Conservation (phyloP, 345 rosid species). For the Pistacia integerrima region DNA sequence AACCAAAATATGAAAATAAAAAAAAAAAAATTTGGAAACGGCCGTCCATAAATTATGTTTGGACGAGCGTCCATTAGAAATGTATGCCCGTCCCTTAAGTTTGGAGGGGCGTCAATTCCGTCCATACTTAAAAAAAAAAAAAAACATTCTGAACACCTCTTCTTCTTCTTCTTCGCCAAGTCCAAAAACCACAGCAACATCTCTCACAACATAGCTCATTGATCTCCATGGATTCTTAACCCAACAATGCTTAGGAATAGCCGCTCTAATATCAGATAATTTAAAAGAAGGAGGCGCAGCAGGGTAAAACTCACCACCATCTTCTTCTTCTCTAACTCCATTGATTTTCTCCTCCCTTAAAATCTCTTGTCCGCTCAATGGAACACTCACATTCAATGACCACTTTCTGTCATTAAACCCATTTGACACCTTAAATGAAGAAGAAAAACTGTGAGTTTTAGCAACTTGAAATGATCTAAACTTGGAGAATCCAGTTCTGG, state of each 20-base stretch:
- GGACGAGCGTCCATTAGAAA: no score
- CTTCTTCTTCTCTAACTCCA: slow-evolving; percentile 21
- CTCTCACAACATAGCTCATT: slow-evolving; percentile 77
- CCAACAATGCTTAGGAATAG: slow-evolving; percentile 95
- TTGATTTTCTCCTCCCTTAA: slow-evolving; percentile 27
- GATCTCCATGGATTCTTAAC: slow-evolving; percentile 83
- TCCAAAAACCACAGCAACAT: slow-evolving; percentile 65
- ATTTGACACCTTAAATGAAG: slow-evolving; percentile 37
- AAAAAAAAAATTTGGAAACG: no score
- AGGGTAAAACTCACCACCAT: slow-evolving; percentile 42
- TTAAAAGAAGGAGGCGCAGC: slow-evolving; percentile 72
- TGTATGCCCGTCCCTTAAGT: no score
- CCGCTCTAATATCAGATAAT: no score
- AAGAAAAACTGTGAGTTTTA: slow-evolving; percentile 22
- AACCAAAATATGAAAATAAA: no score
- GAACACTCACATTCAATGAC: slow-evolving; percentile 63
- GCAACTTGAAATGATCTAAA: slow-evolving; percentile 22
- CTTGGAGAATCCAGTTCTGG: slow-evolving; percentile 36
- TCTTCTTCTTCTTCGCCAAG: slow-evolving; percentile 35
- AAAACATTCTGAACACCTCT: no score
- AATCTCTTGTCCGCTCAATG: slow-evolving; percentile 24
- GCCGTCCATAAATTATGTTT: no score
- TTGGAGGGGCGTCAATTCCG: no score
- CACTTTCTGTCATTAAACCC: slow-evolving; percentile 33
- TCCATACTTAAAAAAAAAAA: no score